Evolutionary conservation across 768 basidiomycete species (phyloP).

Genomic region (Lentinula guzmanii): DNA sequence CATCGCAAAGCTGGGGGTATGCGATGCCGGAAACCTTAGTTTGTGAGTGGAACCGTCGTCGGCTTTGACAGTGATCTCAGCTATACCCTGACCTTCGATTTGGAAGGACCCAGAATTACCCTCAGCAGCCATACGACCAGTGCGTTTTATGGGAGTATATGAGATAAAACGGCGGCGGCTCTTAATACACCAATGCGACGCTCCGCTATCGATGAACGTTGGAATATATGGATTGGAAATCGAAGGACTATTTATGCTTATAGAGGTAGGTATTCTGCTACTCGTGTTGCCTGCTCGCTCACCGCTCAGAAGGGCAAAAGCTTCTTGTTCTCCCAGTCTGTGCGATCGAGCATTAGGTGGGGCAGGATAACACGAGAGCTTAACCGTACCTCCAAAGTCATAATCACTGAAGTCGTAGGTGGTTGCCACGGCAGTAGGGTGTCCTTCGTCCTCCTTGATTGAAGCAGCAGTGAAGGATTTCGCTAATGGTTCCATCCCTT

Average conservation of each 20-base stretch:
- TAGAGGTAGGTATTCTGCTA: no score
- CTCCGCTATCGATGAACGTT: not conserved
- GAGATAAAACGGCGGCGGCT: not conserved
- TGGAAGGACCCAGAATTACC: not conserved
- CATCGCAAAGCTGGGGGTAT: not conserved
- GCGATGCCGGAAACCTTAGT: not conserved
- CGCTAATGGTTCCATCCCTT: not conserved
- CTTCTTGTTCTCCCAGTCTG: no score
- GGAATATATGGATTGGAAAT: no score
- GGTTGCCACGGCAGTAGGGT: not conserved
- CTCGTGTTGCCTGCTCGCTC: no score
- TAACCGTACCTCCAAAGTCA: not conserved
- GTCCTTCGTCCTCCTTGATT: not conserved
- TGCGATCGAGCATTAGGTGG: no score
- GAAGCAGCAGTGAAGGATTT: not conserved
- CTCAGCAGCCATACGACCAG: not conserved
- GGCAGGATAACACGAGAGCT: not conserved
- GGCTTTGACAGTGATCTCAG: not conserved
- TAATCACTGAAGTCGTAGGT: no score
- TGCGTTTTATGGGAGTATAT: not conserved
- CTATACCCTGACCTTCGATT: not conserved
- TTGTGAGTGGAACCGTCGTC: not conserved
- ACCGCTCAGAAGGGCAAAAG: no score
- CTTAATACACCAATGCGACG: not conserved
- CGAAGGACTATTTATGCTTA: no score